Evolutionary conservation across 1,139 yeast species (phyloP).

Genomic region (Candida glucosophila): DNA sequence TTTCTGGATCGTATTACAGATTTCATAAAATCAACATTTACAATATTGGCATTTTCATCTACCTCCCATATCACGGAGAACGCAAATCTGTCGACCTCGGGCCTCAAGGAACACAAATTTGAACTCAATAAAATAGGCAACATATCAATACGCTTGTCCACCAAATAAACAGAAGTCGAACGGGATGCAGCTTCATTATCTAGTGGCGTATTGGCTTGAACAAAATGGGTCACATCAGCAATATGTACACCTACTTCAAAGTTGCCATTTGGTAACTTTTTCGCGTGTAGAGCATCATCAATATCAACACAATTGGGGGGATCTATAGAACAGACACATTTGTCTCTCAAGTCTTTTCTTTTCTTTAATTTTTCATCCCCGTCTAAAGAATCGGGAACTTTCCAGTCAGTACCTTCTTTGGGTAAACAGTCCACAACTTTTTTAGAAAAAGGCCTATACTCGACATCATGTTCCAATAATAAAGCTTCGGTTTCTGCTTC

Average conservation of each 20-base stretch:
- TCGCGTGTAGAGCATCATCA: conserved; percentile 96
- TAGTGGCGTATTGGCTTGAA: conserved; percentile 82
- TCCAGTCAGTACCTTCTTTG: conserved; percentile 87
- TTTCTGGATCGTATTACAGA: conserved; percentile 87
- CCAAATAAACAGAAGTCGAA: conserved; percentile 94
- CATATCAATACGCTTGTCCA: conserved; percentile 99
- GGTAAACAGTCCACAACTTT: conserved; percentile 91
- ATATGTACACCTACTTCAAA: conserved; percentile 97
- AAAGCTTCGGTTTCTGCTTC: conserved; percentile 97
- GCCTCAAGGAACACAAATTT: conserved; percentile 88
- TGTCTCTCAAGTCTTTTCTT: conserved; percentile 80
- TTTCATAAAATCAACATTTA: conserved; percentile 74
- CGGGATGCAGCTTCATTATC: conserved; percentile 96
- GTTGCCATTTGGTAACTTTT: conserved; percentile 78
- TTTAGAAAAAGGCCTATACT: conserved; percentile 90
- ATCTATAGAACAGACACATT: conserved; percentile 89
- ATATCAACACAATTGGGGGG: conserved; percentile 99
- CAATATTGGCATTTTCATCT: conserved; percentile 77
- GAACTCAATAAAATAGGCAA: conserved; percentile 93
- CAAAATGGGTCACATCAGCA: conserved; percentile 98
- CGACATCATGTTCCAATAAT: conserved; percentile 90
- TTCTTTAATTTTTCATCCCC: conserved; percentile 55
- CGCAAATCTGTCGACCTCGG: conserved; percentile 92
- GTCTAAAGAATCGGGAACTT: conserved; percentile 58
- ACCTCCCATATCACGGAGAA: conserved; percentile 95